Evolutionary conservation across 441 rosid genomes (phyloP).

Genomic region (Erodium texanum): DNA sequence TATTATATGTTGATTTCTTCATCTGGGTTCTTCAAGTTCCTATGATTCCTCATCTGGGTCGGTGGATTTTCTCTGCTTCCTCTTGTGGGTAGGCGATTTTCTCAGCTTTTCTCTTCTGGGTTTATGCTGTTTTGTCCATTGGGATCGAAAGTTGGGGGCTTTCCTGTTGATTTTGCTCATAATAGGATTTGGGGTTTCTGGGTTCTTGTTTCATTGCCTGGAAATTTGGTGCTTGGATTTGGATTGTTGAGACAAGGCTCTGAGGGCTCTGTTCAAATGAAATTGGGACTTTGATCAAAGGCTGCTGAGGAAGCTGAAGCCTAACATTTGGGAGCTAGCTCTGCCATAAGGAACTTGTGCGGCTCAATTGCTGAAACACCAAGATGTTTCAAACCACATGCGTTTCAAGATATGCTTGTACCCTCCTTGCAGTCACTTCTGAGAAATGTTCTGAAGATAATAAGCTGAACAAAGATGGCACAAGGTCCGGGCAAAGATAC

Average conservation of each 20-base stretch:
- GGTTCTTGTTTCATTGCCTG: neutral
- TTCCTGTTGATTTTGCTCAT: neutral
- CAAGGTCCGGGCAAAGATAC: neutral
- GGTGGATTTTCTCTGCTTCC: neutral
- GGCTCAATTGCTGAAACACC: neutral
- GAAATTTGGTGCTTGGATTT: too few species aligned
- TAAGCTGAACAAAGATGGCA: neutral
- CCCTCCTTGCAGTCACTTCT: slow-evolving; percentile 12
- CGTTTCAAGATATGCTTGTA: neutral
- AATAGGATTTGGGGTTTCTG: neutral
- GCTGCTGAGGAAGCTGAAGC: neutral
- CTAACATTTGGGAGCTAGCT: neutral
- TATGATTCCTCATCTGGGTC: neutral
- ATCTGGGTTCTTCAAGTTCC: neutral
- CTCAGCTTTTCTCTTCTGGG: slow-evolving; percentile 3
- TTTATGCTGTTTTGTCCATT: neutral
- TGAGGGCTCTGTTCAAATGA: neutral
- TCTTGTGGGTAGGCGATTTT: neutral
- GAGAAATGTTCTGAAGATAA: neutral
- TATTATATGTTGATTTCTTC: neutral
- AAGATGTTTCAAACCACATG: neutral
- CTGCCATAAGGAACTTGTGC: too few species aligned
- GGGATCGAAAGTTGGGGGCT: neutral
- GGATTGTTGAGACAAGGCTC: neutral
- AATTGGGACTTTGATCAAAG: neutral